Percentiles rank a stretch among this genome's conserved stretches.
Evolutionary conservation across 2,329 filamentous ascomycete species (phyloP).

Genomic region (Akanthomyces uredinophilus): DNA sequence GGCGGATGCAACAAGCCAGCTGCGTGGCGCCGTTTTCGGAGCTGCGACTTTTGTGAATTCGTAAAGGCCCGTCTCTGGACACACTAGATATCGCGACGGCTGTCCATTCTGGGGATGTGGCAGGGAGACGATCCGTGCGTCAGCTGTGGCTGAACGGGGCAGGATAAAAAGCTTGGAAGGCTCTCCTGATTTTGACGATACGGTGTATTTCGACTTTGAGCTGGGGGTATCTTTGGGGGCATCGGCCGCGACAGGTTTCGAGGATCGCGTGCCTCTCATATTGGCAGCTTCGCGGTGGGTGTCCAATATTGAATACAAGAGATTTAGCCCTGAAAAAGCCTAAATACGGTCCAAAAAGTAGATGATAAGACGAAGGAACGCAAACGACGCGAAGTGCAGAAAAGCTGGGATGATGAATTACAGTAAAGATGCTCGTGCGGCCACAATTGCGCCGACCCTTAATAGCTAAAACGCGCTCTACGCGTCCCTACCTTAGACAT

Average conservation of each 20-base stretch:
- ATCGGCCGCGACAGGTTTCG: slow-evolving; percentile 28
- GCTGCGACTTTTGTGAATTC: slow-evolving; percentile 57
- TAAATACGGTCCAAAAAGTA: background rate
- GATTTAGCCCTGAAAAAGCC: background rate
- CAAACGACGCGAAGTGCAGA: background rate
- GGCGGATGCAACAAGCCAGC: slow-evolving; percentile 53
- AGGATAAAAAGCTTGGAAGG: slow-evolving; percentile 56
- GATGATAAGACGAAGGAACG: background rate
- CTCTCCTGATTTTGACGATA: slow-evolving; percentile 36
- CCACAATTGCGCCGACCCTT: background rate
- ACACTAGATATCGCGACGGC: slow-evolving; percentile 56
- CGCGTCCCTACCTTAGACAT: slow-evolving; percentile 5
- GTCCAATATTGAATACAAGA: background rate
- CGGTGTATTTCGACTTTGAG: slow-evolving; percentile 31
- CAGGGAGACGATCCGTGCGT: slow-evolving; percentile 55
- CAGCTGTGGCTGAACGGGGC: slow-evolving; percentile 47
- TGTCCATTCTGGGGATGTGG: slow-evolving; percentile 52
- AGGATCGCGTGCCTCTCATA: slow-evolving; percentile 49
- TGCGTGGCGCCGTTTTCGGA: slow-evolving; percentile 49
- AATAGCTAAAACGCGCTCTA: slow-evolving; percentile 10
- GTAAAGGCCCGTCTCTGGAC: slow-evolving; percentile 57
- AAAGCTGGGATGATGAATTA: background rate
- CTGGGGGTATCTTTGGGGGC: slow-evolving; percentile 25
- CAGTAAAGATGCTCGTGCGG: background rate
- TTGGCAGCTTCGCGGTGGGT: background rate